Evolutionary conservation across 768 basidiomycete species (phyloP), one percentile per base, ranked within the genome.

Genomic region (Termitomyces sp.): DNA sequence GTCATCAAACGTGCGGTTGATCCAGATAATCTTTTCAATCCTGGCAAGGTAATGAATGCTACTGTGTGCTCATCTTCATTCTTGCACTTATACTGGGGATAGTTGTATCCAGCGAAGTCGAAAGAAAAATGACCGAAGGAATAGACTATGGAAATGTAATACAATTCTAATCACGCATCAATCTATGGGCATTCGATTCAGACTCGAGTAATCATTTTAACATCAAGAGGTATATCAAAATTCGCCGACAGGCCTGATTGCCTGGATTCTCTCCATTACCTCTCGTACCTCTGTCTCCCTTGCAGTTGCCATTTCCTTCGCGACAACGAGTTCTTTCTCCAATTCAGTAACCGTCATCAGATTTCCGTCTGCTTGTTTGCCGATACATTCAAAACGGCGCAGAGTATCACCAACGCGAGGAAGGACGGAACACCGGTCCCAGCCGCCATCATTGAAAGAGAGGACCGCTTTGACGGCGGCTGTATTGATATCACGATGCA

Each of bases 401-500:
- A 91, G 70, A 2, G 88, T 85, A 60, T 84, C 82, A 30, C 87
- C 85, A 28, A 81, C 68, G n/a, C 82, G 82, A 38, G 90, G 90
- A 66, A 91, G 70, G 65, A 86, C 85, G 4, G 75, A 79, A 57
- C 80, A 73, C 11, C 78, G 78, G 67, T 91, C 91, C 91, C 91
- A 92, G 23, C 91, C 90, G 58, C 79, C 85, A 70, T 94, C 90
- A 62, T 92, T 93, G 75, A 90, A 87, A 1, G 86, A 81, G 26
- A 93, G 77, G 21, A 92, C 85, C 7, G 89, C 89, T 28, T 86
- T 81, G 28, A 92, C 89, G 4, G 91, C 90, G 6, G 91, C 91
- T 2, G 83, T 89, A 69, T 94, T 94, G 71, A 94, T 93, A 62
- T 94, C 91, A 30, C 89, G 86, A 62, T 94, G 91, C 35, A 94